phyloP scores from a whole-genome alignment of 371 early-diverging fungal genomes.

The Mortierella sp. region DNA sequence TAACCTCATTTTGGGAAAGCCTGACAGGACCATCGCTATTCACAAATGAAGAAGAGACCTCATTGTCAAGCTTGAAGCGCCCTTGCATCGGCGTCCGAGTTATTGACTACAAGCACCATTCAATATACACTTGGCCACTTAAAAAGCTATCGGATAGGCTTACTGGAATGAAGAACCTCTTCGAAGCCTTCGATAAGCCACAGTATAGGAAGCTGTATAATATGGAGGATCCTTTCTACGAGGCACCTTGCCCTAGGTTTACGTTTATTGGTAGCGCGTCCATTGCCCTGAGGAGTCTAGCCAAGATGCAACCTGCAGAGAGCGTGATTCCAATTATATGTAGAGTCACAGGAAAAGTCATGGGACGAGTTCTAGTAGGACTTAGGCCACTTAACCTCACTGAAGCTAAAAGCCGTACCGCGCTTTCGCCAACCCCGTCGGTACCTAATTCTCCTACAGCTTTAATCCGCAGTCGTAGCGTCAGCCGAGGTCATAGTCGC shows the following conservation, averaged over 20 bases:
- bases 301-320: slow-evolving; percentile 64
- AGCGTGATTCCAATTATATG: slow-evolving; percentile 68
- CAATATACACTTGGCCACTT: slow-evolving; percentile 82
- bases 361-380: slow-evolving; percentile 62
- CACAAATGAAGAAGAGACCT: slow-evolving; percentile 68
- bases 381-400: slow-evolving; percentile 61
- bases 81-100: slow-evolving; percentile 80
- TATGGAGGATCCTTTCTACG: slow-evolving; percentile 84
- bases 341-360: slow-evolving; percentile 66
- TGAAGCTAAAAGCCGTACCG: not conserved
- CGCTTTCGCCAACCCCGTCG: not conserved
- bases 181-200: slow-evolving; percentile 79
- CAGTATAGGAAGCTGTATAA: slow-evolving; percentile 80
- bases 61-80: slow-evolving; percentile 62
- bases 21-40: slow-evolving; percentile 67
- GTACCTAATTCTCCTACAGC: slow-evolving; percentile 43
- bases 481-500: slow-evolving; percentile 47
- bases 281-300: slow-evolving; percentile 63
- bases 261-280: slow-evolving; percentile 75
- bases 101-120: slow-evolving; percentile 78
- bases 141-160: slow-evolving; percentile 75
- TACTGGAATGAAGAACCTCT: slow-evolving; percentile 83
- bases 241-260: slow-evolving; percentile 72
- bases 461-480: slow-evolving; percentile 13
- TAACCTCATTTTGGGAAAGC: slow-evolving; percentile 73